Conservation (phyloP, 305 asterid genomes). For the Coffea humblotiana region DNA sequence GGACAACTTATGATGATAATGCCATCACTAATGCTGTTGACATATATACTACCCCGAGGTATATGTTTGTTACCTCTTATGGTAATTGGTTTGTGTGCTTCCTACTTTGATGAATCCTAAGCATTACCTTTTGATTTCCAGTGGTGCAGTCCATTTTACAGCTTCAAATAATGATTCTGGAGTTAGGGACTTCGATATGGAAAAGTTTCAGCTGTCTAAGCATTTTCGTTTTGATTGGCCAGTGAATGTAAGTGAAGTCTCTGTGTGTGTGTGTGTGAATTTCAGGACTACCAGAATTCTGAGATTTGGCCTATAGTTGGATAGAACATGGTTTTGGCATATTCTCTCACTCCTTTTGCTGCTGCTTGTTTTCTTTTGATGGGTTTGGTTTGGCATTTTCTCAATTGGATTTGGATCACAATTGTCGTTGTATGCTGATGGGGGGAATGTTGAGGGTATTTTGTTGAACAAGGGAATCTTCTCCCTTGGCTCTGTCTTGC, state of each 20-base stretch:
- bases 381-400: neutral
- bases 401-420: neutral
- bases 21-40: constrained; percentile 95
- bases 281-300: neutral
- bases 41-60: constrained; percentile 76
- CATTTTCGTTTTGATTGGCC: constrained; percentile 83
- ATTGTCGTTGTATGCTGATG: too few species aligned
- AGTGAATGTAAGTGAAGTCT: constrained; percentile 66
- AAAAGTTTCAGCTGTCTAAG: constrained; percentile 65
- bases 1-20: constrained; percentile 93
- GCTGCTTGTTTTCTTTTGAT: neutral
- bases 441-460: neutral
- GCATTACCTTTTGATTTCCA: constrained; percentile 34
- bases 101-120: neutral
- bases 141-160: constrained; percentile 85
- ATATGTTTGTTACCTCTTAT: constrained; percentile 12
- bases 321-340: neutral
- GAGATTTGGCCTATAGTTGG: neutral
- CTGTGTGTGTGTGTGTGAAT: constrained; percentile 4
- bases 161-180: constrained; percentile 88
- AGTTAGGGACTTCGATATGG: constrained; percentile 88
- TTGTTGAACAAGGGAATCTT: neutral
- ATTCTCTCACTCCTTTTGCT: neutral
- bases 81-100: neutral
- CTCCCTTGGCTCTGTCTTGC: neutral